phyloP scores from a whole-genome alignment of 129 eudicot genomes.

The Oenanthe sinensis region DNA sequence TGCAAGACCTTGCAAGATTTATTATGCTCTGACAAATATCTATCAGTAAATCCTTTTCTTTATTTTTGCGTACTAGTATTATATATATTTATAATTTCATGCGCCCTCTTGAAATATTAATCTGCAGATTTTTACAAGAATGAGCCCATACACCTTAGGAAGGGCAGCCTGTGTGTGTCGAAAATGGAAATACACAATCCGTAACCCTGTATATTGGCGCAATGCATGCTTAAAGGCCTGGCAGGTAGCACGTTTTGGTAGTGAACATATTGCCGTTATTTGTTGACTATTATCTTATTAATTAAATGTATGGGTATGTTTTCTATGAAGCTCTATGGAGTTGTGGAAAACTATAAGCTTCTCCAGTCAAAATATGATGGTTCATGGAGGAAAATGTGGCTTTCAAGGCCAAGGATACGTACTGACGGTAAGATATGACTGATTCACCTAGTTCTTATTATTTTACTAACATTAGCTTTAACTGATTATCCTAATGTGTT shows the following conservation, averaged over 20 bases:
- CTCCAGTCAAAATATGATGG: constrained; percentile 75
- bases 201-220: constrained; percentile 94
- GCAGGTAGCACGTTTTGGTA: constrained; percentile 48
- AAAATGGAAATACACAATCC: constrained; percentile 86
- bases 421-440: constrained; percentile 58
- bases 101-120: background rate
- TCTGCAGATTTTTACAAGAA: constrained; percentile 70
- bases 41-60: background rate
- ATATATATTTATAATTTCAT: too few species aligned
- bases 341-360: constrained; percentile 73
- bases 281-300: background rate
- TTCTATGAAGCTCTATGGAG: constrained; percentile 47
- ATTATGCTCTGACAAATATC: background rate
- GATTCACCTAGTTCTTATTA: background rate
- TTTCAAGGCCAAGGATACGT: constrained; percentile 80
- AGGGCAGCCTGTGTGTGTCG: constrained; percentile 96
- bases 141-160: constrained; percentile 80
- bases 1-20: background rate
- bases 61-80: background rate
- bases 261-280: constrained; percentile 7
- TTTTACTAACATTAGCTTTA: background rate
- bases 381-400: constrained; percentile 99
- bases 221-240: constrained; percentile 91
- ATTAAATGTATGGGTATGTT: background rate
- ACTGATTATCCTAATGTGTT: background rate